These are phyloP conservation scores for Fusarium solani-melongenae DNA, from an alignment of 2,329 filamentous ascomycete genomes.

Conservation along the genomic window DNA sequence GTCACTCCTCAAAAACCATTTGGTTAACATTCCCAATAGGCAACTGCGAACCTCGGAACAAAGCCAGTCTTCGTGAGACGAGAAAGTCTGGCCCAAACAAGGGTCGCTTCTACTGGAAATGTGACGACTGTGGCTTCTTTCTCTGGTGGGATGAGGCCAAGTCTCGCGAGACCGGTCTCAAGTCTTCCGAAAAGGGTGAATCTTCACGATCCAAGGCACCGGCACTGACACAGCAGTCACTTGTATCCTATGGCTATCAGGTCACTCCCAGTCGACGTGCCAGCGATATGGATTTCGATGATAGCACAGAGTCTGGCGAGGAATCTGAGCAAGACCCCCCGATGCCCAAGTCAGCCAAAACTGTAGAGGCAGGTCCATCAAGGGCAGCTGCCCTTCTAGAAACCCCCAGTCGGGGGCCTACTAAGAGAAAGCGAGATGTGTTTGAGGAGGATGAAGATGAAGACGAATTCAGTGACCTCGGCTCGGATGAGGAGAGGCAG, in stretches of 20 bases:
- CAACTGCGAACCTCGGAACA: conserved; percentile 56
- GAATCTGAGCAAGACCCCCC: conserved; percentile 17
- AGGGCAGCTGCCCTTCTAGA: conserved; percentile 1
- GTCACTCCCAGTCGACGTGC: conserved; percentile 34
- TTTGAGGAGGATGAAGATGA: conserved; percentile 40
- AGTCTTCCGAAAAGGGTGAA: conserved; percentile 7
- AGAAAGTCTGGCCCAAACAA: conserved; percentile 53
- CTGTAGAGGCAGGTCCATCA: neutral
- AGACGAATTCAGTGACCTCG: conserved; percentile 48
- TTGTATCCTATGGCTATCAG: conserved; percentile 46
- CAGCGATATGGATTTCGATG: conserved; percentile 8
- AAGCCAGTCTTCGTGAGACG: conserved; percentile 50
- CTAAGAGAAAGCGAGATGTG: conserved; percentile 46
- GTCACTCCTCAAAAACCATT: no score
- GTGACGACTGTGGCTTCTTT: conserved; percentile 58
- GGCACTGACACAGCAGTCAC: conserved; percentile 43
- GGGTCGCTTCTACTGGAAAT: conserved; percentile 57
- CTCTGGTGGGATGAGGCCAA: conserved; percentile 56
- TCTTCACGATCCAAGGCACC: conserved; percentile 41
- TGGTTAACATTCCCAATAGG: conserved; percentile 42
- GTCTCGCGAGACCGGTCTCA: conserved; percentile 43
- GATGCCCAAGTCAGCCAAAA: neutral
- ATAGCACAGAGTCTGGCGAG: conserved; percentile 23
- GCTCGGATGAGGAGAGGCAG: conserved; percentile 54
- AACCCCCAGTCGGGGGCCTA: conserved; percentile 33